Evolutionary conservation across 2,329 filamentous ascomycete genomes (phyloP).

Genomic region (Sarocladium brachiariae): DNA sequence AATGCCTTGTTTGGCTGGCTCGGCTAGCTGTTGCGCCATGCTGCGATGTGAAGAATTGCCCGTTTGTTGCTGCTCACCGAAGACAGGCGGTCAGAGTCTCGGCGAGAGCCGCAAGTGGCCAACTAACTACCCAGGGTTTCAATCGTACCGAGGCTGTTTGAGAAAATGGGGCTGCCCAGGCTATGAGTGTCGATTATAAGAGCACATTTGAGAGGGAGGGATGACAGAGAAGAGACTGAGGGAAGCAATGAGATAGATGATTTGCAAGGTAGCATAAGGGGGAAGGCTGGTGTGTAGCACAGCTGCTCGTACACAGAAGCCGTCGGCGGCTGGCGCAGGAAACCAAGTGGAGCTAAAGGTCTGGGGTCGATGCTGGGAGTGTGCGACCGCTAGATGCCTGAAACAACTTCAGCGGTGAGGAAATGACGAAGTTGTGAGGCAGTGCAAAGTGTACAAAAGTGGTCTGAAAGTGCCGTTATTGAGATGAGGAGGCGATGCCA

Average conservation of each 20-base stretch:
- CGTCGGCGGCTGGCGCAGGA: background rate
- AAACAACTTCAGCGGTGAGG: conserved; percentile 5
- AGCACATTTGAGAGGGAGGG: background rate
- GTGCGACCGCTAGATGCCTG: conserved; percentile 8
- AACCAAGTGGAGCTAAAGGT: conserved; percentile 2
- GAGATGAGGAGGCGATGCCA: background rate
- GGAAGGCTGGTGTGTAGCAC: conserved; percentile 6
- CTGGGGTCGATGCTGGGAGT: background rate
- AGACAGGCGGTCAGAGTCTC: conserved; percentile 6
- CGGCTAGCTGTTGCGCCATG: conserved; percentile 25
- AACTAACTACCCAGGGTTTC: background rate
- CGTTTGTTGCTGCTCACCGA: conserved; percentile 8
- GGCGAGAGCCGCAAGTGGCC: conserved; percentile 2
- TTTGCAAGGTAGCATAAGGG: conserved; percentile 4
- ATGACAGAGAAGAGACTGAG: background rate
- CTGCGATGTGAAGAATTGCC: conserved; percentile 11
- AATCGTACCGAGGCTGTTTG: background rate
- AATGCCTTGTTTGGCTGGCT: conserved; percentile 19
- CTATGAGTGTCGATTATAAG: background rate
- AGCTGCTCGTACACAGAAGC: background rate
- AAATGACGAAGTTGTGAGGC: background rate
- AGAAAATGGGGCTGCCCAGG: background rate
- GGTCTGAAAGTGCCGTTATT: background rate
- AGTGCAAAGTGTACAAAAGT: background rate
- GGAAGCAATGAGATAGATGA: background rate